Evolutionary conservation across 768 basidiomycete genomes (phyloP), one percentile per base, ranked within the genome.

Genomic region (Pleurotus cornucopiae): DNA sequence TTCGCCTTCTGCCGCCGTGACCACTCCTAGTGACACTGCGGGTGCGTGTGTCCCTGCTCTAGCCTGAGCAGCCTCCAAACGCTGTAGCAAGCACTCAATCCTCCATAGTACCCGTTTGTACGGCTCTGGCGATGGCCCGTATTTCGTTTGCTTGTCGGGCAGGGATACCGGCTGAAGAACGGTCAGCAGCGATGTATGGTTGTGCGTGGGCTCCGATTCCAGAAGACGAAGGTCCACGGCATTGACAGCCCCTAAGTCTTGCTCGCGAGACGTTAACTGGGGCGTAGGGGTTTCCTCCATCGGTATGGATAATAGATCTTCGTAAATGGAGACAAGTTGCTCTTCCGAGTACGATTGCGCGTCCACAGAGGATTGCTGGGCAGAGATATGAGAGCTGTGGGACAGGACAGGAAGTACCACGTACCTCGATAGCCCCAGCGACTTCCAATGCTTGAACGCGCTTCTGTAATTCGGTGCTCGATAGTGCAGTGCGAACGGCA

Each of bases 1-100:
- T 43, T 77, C 70, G 70, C 80, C 84, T 64, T 90, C 86, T 7
- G 67, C 58, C 14, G 69, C 46, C 0, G 84, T 77, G 16, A 88
- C 64, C 7, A 85, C 54, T 13, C 74, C 71, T 2, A 82, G 62
- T 14, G 80, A 76, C 16, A 83, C 60, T 21, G 55, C 49, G 7
- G 66, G 57, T 21, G 55, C 48, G 9, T 66, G 57, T n/a, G 60
- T 44, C 55, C 60, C 39, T 39, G 57, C 49, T 49, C 51, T 57
- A 25, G 12, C 57, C 45, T 49, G 57, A 6, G 6, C 44, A 26
- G 5, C 41, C 51, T 48, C 44, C 14, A 20, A 57, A 20, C 38
- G 59, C 37, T 23, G 54, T 14, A 39, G n/a, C 23, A 25, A 55
- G 14, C 14, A 51, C 47, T 18, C 9, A 5, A 45, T 25, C 30